These are phyloP conservation scores for Suillus occidentalis DNA, from an alignment of 768 basidiomycete genomes.

Conservation along the genomic window DNA sequence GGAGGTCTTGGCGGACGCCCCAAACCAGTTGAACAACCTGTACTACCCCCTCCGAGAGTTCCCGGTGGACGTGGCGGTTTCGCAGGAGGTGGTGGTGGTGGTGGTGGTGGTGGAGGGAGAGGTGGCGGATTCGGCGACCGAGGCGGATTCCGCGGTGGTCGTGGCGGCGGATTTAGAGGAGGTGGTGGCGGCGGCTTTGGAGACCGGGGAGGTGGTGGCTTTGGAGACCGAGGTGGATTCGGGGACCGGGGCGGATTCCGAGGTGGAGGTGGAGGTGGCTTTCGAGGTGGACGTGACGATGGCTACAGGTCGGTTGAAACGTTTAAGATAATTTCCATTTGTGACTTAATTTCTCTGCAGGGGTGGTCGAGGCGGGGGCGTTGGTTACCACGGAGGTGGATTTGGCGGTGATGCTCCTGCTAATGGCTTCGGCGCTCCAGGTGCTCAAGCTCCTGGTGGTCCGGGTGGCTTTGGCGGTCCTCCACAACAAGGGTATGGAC, in stretches of 20 bases:
- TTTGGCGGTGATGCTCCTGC: slow-evolving; percentile 54
- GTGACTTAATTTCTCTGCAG: slow-evolving; percentile 30
- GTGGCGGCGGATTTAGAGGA: slow-evolving; percentile 34
- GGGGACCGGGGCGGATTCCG: slow-evolving; percentile 39
- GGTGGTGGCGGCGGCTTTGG: slow-evolving; percentile 39
- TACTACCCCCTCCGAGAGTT: slow-evolving; percentile 32
- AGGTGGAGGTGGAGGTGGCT: slow-evolving; percentile 44
- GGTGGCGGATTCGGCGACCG: slow-evolving; percentile 34
- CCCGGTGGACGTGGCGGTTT: slow-evolving; percentile 40
- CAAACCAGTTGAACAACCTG: slow-evolving; percentile 61
- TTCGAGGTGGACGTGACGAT: slow-evolving; percentile 43
- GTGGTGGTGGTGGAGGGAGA: slow-evolving; percentile 24
- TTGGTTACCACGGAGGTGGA: slow-evolving; percentile 66
- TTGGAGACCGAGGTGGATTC: slow-evolving; percentile 35
- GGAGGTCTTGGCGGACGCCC: slow-evolving; percentile 99
- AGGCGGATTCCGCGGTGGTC: slow-evolving; percentile 40
- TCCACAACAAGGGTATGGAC: slow-evolving; percentile 40
- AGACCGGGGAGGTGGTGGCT: slow-evolving; percentile 32
- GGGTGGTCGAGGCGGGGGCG: slow-evolving; percentile 70
- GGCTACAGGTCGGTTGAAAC: slow-evolving; percentile 49
- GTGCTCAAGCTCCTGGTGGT: slow-evolving; percentile 37
- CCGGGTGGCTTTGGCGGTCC: slow-evolving; percentile 44
- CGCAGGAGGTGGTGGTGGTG: slow-evolving; percentile 39
- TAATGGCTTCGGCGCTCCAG: slow-evolving; percentile 56
- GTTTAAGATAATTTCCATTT: slow-evolving; percentile 8